These are phyloP conservation scores for Nannochloris sp. DNA, from an alignment of 139 green algal genomes.

Conservation along the genomic window DNA sequence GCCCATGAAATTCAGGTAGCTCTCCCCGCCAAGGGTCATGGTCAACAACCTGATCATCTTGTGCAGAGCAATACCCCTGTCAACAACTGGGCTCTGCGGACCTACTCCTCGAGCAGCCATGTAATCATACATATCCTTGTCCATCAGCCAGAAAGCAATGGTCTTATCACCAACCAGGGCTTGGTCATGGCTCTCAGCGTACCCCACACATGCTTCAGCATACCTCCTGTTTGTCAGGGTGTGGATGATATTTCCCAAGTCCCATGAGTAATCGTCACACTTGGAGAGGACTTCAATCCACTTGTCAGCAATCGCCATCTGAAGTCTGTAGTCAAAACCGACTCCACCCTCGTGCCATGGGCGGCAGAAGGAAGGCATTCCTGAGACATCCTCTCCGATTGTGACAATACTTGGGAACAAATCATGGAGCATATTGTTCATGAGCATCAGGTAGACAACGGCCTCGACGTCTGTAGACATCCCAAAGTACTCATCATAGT, in stretches of 20 bases:
- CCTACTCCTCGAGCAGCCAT: conserved; percentile 55
- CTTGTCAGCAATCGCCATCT: conserved; percentile 99
- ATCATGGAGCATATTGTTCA: conserved; percentile 91
- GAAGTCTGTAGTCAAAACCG: conserved; percentile 96
- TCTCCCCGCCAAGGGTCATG: conserved; percentile 84
- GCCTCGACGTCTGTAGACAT: conserved; percentile 84
- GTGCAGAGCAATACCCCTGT: conserved; percentile 94
- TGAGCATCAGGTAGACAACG: conserved; percentile 85
- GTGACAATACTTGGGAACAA: conserved; percentile 83
- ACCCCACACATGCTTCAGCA: conserved; percentile 84
- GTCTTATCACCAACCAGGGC: conserved; percentile 96
- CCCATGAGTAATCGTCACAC: conserved; percentile 78
- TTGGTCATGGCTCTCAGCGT: conserved; percentile 92
- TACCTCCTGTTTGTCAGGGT: conserved; percentile 92
- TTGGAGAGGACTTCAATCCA: conserved; percentile 83
- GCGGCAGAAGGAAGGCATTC: conserved; percentile 91
- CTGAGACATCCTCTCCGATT: conserved; percentile 90
- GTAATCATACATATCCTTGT: conserved; percentile 95
- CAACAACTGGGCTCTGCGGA: conserved; percentile 41
- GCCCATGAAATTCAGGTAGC: conserved; percentile 97
- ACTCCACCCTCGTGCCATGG: conserved; percentile 85
- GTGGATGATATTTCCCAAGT: conserved; percentile 88
- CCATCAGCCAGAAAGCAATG: conserved; percentile 99
- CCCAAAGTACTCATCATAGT: conserved; percentile 98
- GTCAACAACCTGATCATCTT: conserved; percentile 93